A percentile compares a stretch with the other conserved stretches of the same genome.
Conservation (phyloP, 805 yeast genomes). For the Candida vartiovaarae region DNA sequence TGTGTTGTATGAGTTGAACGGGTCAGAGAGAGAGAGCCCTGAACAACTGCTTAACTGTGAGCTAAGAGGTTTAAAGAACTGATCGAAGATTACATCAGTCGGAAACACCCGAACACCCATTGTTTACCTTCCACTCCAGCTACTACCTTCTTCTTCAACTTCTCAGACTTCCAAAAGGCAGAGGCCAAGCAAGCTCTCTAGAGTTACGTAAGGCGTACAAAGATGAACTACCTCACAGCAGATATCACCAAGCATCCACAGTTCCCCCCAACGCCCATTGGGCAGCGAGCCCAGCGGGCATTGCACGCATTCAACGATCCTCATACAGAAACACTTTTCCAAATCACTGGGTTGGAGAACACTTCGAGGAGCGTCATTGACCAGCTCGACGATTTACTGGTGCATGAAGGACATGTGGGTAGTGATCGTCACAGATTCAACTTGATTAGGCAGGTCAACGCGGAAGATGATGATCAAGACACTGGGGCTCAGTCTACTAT, state of each 20-base stretch:
- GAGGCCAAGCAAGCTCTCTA: no score
- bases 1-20: no score
- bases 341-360: conserved; percentile 50
- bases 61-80: no score
- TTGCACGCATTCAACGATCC: conserved; percentile 2
- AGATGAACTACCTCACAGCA: conserved; percentile 1
- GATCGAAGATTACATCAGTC: no score
- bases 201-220: no score
- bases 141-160: no score
- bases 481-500: conserved; percentile 5
- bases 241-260: conserved; percentile 9
- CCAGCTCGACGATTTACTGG: conserved; percentile 50
- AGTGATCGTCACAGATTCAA: conserved; percentile 42
- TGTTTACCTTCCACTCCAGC: no score
- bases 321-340: conserved; percentile 35
- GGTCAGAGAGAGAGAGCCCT: no score
- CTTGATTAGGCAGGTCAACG: conserved; percentile 40
- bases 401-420: conserved; percentile 46
- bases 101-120: no score
- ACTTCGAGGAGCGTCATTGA: conserved; percentile 41
- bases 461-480: conserved; percentile 31
- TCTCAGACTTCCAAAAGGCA: no score
- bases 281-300: conserved; percentile 15
- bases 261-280: conserved; percentile 14
- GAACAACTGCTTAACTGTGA: no score